Base-by-base conservation (phyloP, 1,284 basidiomycete species). In the Fomitopsis schrenkii region DNA sequence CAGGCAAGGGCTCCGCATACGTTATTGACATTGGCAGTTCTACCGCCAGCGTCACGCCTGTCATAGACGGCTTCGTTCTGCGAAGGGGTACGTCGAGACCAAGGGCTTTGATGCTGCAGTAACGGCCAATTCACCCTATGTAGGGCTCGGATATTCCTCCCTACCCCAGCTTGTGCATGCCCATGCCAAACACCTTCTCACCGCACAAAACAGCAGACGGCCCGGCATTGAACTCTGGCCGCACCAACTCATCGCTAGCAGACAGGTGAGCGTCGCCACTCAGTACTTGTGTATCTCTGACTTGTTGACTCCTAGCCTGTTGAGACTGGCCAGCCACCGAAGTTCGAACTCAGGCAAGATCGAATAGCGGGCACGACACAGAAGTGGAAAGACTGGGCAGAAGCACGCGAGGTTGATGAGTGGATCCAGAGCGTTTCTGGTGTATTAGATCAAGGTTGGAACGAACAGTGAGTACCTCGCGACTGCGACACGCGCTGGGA, bases 1-100 rank as follows among this genome's bases (percentile, higher is more conserved):
- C 96, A 55, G 97, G 97, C 40, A 97, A 96, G 75, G 95, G 95
- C 0, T 96, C 96, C 35, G 95, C 97, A 3, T 81, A 99, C 55
- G 93, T 99, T 0, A 88, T 99, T 55, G 97, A 99, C 70, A 85
- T 99, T 46, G 97, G 97, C 5, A 89, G 94, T 64, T 86, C 91
- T 22, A 88, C 90, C 72, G 89, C 91, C 9, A 96, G 93, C 64
- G 93, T 97, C 17, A 95, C 94, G 1, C 97, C 97, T 1, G 92
- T 99, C 10, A 94, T 97, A 8, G 97, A 99, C 70, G 97, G 97
- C 0, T 99, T 99, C 70, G 97, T 99, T 41, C 83, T 99, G 54
- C 85, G 96, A 67, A 98, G 98, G 83, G 96, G 96, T 88, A 10
- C 30, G 26, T 19, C n/a, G 17, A 19, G 5, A 42, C 30, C 40